Evolutionary conservation across 2,329 filamentous ascomycete species (phyloP).

Genomic region (Coniochaeta sp.): DNA sequence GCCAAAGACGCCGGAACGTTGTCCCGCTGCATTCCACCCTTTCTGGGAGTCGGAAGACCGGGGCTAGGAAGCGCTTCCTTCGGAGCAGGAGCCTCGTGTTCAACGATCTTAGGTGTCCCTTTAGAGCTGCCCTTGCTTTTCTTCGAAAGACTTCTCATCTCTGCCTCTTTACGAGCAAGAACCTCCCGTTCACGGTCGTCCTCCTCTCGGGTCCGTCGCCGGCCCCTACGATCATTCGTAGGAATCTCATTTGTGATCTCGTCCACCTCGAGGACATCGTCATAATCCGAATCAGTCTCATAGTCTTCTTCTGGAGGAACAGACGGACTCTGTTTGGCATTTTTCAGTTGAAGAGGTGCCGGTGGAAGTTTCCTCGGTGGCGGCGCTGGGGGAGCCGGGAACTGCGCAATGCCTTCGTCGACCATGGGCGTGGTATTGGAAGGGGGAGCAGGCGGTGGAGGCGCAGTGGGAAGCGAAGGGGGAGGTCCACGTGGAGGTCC

Average conservation of each 20-base stretch:
- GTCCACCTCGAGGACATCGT: constrained; percentile 65
- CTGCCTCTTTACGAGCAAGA: constrained; percentile 57
- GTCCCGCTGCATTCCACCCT: constrained; percentile 19
- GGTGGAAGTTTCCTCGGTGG: constrained; percentile 76
- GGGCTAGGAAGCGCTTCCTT: constrained; percentile 6
- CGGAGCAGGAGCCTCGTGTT: constrained; percentile 22
- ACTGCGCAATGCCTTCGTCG: constrained; percentile 39
- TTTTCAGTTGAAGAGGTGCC: constrained; percentile 68
- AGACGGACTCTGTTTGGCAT: constrained; percentile 22
- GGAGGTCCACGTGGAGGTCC: constrained; percentile 44
- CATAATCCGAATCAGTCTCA: constrained; percentile 74
- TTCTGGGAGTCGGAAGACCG: neutral
- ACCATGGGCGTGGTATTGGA: constrained; percentile 35
- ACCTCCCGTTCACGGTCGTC: constrained; percentile 74
- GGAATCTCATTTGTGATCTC: constrained; percentile 36
- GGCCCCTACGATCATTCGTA: constrained; percentile 54
- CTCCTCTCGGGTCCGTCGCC: constrained; percentile 78
- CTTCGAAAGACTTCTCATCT: constrained; percentile 65
- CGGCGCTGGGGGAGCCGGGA: constrained; percentile 45
- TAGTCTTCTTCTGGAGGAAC: constrained; percentile 42
- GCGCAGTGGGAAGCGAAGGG: constrained; percentile 36
- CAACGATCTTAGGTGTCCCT: constrained; percentile 28
- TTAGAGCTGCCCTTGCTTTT: constrained; percentile 53
- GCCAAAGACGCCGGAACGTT: constrained; percentile 41
- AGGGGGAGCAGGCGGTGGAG: constrained; percentile 26